Evolutionary conservation across 2,329 filamentous ascomycete genomes (phyloP).

Genomic region (Penicillium corylophilum): DNA sequence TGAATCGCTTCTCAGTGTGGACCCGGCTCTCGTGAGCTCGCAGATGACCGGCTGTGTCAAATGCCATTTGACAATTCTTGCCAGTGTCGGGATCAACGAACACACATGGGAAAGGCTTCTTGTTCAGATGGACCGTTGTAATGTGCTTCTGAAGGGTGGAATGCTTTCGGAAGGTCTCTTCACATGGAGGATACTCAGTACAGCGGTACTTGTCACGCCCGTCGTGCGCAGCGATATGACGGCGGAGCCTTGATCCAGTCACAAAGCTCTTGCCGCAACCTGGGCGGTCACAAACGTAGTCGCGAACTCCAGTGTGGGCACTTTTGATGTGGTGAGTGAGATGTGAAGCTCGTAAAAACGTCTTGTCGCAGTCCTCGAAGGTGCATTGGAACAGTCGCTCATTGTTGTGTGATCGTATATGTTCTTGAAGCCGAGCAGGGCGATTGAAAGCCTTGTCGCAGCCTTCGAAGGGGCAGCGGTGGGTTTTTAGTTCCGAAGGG

Average conservation of each 20-base stretch:
- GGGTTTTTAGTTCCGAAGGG: slow-evolving; percentile 73
- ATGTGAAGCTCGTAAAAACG: slow-evolving; percentile 83
- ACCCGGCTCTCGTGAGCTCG: slow-evolving; percentile 68
- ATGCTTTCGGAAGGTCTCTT: slow-evolving; percentile 80
- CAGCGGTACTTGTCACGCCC: slow-evolving; percentile 75
- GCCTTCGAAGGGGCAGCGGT: slow-evolving; percentile 69
- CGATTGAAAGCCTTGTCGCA: slow-evolving; percentile 87
- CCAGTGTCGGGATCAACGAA: slow-evolving; percentile 55
- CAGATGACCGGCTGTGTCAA: slow-evolving; percentile 70
- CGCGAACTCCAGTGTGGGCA: slow-evolving; percentile 69
- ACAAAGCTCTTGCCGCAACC: slow-evolving; percentile 79
- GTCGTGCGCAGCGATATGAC: slow-evolving; percentile 76
- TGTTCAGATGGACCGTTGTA: slow-evolving; percentile 68
- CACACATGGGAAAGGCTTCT: slow-evolving; percentile 70
- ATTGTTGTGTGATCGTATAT: slow-evolving; percentile 81
- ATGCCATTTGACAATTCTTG: slow-evolving; percentile 63
- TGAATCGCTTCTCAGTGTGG: slow-evolving; percentile 70
- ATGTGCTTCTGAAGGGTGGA: slow-evolving; percentile 83
- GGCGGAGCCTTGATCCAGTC: slow-evolving; percentile 72
- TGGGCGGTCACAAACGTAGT: slow-evolving; percentile 68
- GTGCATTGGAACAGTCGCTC: slow-evolving; percentile 76
- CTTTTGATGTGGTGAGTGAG: slow-evolving; percentile 81
- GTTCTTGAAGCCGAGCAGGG: slow-evolving; percentile 74
- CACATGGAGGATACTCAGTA: slow-evolving; percentile 67
- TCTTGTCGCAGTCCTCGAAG: slow-evolving; percentile 71